phyloP scores from a whole-genome alignment of 768 basidiomycete genomes.

The Serendipita indica region DNA sequence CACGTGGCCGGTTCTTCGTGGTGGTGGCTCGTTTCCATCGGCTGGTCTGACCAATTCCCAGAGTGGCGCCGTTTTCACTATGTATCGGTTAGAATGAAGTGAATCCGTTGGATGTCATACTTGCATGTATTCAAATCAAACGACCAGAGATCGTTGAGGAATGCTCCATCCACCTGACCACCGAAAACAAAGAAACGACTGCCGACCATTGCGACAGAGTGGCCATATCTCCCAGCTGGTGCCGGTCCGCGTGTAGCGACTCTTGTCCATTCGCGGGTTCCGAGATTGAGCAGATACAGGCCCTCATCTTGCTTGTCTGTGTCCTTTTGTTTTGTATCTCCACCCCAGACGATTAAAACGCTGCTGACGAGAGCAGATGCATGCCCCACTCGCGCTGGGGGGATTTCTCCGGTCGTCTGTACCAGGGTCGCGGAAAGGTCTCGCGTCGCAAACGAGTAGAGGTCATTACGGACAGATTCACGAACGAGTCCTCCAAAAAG shows the following conservation, averaged over 20 bases:
- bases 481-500: slow-evolving; percentile 94
- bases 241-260: slow-evolving; percentile 61
- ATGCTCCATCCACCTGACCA: slow-evolving; percentile 89
- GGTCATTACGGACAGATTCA: slow-evolving; percentile 78
- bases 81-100: not conserved
- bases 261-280: slow-evolving; percentile 90
- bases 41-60: slow-evolving; percentile 69
- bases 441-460: slow-evolving; percentile 75
- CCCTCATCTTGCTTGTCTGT: slow-evolving; percentile 80
- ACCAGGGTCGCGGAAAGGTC: slow-evolving; percentile 68
- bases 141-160: slow-evolving; percentile 88
- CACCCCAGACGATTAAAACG: slow-evolving; percentile 95
- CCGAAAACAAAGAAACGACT: slow-evolving; percentile 92
- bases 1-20: slow-evolving; percentile 83
- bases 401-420: slow-evolving; percentile 79
- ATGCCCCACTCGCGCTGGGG: slow-evolving; percentile 87
- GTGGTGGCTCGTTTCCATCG: slow-evolving; percentile 43
- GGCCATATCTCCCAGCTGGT: slow-evolving; percentile 86
- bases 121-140: slow-evolving; percentile 91
- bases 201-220: slow-evolving; percentile 84
- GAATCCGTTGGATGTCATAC: slow-evolving; percentile 20
- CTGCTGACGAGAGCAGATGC: slow-evolving; percentile 90
- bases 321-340: slow-evolving; percentile 61
- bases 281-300: slow-evolving; percentile 84
- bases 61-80: slow-evolving; percentile 60